These are phyloP conservation scores for Alternaria sp. DNA, from an alignment of 2,329 filamentous ascomycete genomes.

Conservation along the genomic window DNA sequence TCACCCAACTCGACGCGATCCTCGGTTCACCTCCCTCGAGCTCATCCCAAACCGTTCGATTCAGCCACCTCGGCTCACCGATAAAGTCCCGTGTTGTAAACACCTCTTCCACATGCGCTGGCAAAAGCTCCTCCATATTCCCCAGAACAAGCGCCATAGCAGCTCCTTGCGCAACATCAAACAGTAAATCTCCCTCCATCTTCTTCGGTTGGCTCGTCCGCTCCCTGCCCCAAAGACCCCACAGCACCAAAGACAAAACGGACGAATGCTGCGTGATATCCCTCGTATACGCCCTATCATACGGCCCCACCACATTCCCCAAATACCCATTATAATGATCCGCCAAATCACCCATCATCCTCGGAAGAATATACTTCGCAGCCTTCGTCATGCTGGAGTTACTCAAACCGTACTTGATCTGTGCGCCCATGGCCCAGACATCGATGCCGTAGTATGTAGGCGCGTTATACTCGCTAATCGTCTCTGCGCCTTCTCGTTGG, in stretches of 20 bases:
- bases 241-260: constrained; percentile 53
- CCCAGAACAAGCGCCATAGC: constrained; percentile 44
- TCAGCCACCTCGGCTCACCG: neutral
- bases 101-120: neutral
- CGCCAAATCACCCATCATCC: constrained; percentile 48
- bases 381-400: constrained; percentile 40
- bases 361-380: constrained; percentile 36
- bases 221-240: constrained; percentile 53
- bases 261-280: constrained; percentile 51
- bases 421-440: constrained; percentile 50
- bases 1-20: constrained; percentile 52
- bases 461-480: constrained; percentile 51
- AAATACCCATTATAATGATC: constrained; percentile 48
- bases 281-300: constrained; percentile 50
- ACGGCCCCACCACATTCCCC: constrained; percentile 47
- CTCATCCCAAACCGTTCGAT: constrained; percentile 32
- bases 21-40: constrained; percentile 41
- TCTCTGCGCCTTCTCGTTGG: constrained; percentile 38
- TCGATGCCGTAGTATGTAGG: constrained; percentile 54
- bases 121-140: neutral
- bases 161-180: constrained; percentile 52
- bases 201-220: constrained; percentile 49
- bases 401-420: constrained; percentile 47
- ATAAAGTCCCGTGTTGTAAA: neutral
- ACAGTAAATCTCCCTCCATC: constrained; percentile 51